Percentiles rank a stretch among this genome's conserved stretches.
phyloP scores from a whole-genome alignment of 23 red algal genomes.

The Gracilaria vermiculophylla region DNA sequence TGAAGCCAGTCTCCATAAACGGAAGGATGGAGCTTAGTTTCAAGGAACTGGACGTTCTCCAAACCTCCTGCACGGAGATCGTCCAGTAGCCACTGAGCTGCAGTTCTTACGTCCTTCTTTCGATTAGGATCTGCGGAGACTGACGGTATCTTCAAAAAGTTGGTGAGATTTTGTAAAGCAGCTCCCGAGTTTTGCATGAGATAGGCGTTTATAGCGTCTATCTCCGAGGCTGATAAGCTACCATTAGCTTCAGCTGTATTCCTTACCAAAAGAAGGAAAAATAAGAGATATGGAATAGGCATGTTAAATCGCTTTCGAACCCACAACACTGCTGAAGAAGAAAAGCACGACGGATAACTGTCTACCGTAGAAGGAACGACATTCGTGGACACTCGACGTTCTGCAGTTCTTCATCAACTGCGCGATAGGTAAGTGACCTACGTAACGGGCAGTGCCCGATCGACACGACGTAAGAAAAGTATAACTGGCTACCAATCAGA shows the following conservation, averaged over 20 bases:
- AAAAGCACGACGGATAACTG: too few species aligned
- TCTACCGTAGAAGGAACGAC: too few species aligned
- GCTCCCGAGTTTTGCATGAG: not conserved
- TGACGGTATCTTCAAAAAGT: conserved; percentile 55
- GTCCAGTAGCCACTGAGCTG: conserved; percentile 40
- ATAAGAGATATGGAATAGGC: not conserved
- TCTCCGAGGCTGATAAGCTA: not conserved
- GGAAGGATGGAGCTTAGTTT: conserved; percentile 46
- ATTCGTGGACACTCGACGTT: too few species aligned
- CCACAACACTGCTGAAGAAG: too few species aligned
- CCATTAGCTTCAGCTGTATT: not conserved
- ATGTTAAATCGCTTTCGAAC: too few species aligned
- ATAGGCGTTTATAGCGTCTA: not conserved
- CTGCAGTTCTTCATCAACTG: too few species aligned
- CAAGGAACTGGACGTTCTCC: conserved; percentile 27
- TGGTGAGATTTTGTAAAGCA: conserved; percentile 6
- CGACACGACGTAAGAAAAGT: too few species aligned
- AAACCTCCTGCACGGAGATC: conserved; percentile 33
- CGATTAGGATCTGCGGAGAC: conserved; percentile 50
- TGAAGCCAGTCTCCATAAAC: conserved; percentile 77
- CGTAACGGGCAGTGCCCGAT: too few species aligned
- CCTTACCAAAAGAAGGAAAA: not conserved
- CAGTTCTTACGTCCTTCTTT: conserved; percentile 2
- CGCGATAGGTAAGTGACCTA: too few species aligned
- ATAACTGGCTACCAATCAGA: too few species aligned